Evolutionary conservation across 257 asterid genomes (phyloP).

Genomic region (Nicotiana tomentosiformis): DNA sequence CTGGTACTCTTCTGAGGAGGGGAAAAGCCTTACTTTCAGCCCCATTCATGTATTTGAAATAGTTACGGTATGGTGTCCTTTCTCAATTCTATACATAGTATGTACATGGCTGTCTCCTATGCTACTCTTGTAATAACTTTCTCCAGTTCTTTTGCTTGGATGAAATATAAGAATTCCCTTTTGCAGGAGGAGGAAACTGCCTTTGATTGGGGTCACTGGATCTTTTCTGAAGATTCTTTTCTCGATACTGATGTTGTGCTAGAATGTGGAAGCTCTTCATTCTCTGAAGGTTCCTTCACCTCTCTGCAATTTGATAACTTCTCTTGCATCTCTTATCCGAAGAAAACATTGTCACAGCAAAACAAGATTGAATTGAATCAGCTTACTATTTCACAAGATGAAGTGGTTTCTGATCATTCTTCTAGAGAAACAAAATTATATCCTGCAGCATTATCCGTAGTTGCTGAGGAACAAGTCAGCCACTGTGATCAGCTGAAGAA

Average conservation of each 20-base stretch:
- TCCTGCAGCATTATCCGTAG: conserved; percentile 18
- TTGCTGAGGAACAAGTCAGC: conserved; percentile 18
- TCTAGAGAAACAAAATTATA: conserved; percentile 11
- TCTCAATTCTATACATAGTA: conserved; percentile 6
- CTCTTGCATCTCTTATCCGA: conserved; percentile 22
- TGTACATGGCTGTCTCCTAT: neutral
- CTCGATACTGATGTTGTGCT: conserved; percentile 21
- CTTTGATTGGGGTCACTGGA: conserved; percentile 75
- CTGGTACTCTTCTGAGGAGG: conserved; percentile 36
- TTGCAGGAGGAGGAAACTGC: conserved; percentile 49
- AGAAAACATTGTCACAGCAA: conserved; percentile 26
- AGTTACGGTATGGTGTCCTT: conserved; percentile 44
- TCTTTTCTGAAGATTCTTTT: conserved; percentile 42
- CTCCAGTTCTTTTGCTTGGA: conserved; percentile 3
- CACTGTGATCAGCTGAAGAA: conserved; percentile 22
- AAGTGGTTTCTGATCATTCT: conserved; percentile 20
- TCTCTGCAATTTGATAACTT: conserved; percentile 60
- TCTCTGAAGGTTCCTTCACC: conserved; percentile 44
- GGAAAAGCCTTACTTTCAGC: conserved; percentile 42
- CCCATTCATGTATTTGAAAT: conserved; percentile 79
- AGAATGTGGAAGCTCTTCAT: conserved; percentile 34
- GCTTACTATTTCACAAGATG: conserved; percentile 23
- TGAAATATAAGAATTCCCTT: conserved; percentile 14
- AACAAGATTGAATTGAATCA: conserved; percentile 16
- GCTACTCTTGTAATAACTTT: neutral